A percentile compares a stretch with the other conserved stretches of the same genome.
phyloP scores from a whole-genome alignment of 495 filamentous ascomycete genomes.

The Tetracladium setigerum region DNA sequence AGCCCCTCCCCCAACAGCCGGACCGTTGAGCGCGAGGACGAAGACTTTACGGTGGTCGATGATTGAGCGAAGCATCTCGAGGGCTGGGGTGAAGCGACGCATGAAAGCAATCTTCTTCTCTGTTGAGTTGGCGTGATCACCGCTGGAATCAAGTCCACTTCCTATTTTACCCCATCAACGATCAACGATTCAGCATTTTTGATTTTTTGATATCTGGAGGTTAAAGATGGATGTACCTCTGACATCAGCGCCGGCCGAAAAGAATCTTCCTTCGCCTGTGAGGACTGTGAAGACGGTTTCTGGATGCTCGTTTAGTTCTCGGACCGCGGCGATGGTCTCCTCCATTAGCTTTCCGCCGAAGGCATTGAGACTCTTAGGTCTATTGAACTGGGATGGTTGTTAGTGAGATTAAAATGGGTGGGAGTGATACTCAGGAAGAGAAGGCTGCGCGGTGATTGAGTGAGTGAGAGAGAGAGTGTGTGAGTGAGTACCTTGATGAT shows the following conservation, averaged over 20 bases:
- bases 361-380: constrained; percentile 19
- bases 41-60: constrained; percentile 23
- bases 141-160: constrained; percentile 4
- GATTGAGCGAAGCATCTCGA: constrained; percentile 20
- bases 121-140: constrained; percentile 7
- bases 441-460: not conserved
- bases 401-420: constrained; percentile 1
- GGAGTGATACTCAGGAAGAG: too few relatives aligned
- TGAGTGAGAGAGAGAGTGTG: not conserved
- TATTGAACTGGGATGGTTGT: constrained; percentile 17
- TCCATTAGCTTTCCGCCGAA: constrained; percentile 19
- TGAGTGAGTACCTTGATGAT: constrained; percentile 14
- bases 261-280: constrained; percentile 23
- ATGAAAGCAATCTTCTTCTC: constrained; percentile 17
- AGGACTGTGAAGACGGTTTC: constrained; percentile 21
- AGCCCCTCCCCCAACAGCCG: constrained; percentile 18
- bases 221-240: constrained; percentile 6
- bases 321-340: constrained; percentile 16
- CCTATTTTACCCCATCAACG: not conserved
- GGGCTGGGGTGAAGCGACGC: constrained; percentile 11
- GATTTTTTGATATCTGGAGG: not conserved
- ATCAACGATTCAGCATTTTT: not conserved
- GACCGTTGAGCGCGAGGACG: constrained; percentile 22
- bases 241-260: constrained; percentile 22
- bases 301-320: constrained; percentile 19